phyloP scores from a whole-genome alignment of 2,329 filamentous ascomycete species.

The Arthrobotrys pseudoclavata region DNA sequence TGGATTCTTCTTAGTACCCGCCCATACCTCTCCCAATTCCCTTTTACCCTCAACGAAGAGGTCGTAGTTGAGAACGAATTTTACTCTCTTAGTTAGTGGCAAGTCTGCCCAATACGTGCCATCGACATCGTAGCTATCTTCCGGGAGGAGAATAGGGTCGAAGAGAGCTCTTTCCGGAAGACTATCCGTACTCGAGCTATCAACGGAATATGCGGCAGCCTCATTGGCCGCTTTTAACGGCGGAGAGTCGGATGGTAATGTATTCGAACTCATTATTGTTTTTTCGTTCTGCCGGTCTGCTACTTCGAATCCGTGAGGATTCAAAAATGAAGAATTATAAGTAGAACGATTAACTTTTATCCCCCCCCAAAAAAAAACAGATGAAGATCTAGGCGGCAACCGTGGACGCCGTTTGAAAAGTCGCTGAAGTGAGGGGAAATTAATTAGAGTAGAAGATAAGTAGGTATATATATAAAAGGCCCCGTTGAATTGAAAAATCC shows the following conservation, averaged over 20 bases:
- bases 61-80: constrained; percentile 83
- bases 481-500: constrained; percentile 3
- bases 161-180: constrained; percentile 75
- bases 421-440: background rate
- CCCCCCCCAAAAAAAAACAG: constrained; percentile 6
- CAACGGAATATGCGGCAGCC: constrained; percentile 40
- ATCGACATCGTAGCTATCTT: constrained; percentile 85
- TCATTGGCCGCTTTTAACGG: constrained; percentile 46
- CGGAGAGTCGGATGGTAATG: constrained; percentile 26
- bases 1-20: constrained; percentile 88
- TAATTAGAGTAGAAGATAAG: background rate
- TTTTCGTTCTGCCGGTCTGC: background rate
- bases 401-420: background rate
- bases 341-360: constrained; percentile 37
- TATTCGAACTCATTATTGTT: constrained; percentile 19
- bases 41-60: constrained; percentile 72
- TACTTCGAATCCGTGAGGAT: background rate
- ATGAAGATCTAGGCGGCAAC: background rate
- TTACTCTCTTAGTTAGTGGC: constrained; percentile 76
- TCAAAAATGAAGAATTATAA: background rate
- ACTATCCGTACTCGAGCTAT: constrained; percentile 62
- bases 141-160: constrained; percentile 83
- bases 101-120: constrained; percentile 96
- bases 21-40: constrained; percentile 77
- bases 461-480: constrained; percentile 7